Evolutionary conservation across 495 filamentous ascomycete genomes (phyloP), one percentile per base, ranked within the genome.

Genomic region (Tuber microsphaerosporum): DNA sequence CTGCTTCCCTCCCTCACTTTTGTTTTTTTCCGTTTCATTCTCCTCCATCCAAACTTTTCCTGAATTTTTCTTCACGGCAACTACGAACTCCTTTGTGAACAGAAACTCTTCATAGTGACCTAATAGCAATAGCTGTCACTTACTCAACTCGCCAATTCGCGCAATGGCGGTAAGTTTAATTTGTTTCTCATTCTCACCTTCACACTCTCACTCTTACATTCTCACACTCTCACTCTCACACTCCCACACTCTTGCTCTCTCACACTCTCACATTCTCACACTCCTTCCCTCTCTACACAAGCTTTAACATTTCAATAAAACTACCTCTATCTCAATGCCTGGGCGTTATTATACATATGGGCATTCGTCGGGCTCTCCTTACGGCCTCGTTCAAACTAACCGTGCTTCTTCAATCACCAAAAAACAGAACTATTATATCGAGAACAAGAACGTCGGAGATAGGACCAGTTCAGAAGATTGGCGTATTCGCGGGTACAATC

Each of bases 401-500:
- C 14, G 26, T 0, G 2, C 56, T 16, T 14, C 56, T 34, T 16
- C 31, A 34, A 34, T 34, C 31, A 8, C 4, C 26, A 65, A 65
- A 65, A 65, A 65, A 69, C 69, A 88, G 86, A 86, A 78, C 74
- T 97, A 95, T 89, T 94, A 91, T 87, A 92, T 95, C 79, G 89
- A 92, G 77, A 99, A 99, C 84, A 91, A 91, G 80, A 89, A 92
- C 84, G 89, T 97, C 73, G 95, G 95, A 77, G 92, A 97, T 85
- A 89, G 88, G 82, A 86, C 85, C 31, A 88, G 90, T 74, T 89
- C 92, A 71, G 94, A 99, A 83, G 94, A 99, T 83, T 97, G 93
- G 88, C 88, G 95, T 84, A 94, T 95, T 86, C 89, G 89, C 73
- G 93, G 93, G 74, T 93, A 97, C 88, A 97, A 97, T 84, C 96